Conservation (phyloP, 2,329 filamentous ascomycete genomes). For the Diaporthe vexans region DNA sequence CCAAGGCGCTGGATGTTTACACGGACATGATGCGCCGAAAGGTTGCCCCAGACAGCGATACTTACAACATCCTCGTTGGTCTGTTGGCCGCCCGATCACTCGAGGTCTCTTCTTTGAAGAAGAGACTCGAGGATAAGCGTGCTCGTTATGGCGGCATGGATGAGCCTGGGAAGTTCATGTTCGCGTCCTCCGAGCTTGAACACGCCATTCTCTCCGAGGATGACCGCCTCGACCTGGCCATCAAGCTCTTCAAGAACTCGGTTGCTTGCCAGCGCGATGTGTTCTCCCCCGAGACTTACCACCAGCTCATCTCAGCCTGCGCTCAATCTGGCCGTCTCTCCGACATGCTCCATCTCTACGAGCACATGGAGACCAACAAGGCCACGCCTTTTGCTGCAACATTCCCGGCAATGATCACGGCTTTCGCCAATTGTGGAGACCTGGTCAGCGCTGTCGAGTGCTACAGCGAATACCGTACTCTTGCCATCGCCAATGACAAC, state of each 20-base stretch:
- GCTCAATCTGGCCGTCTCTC: constrained; percentile 84
- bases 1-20: constrained; percentile 94
- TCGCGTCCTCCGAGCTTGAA: constrained; percentile 89
- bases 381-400: constrained; percentile 83
- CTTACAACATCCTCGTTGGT: constrained; percentile 89
- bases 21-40: constrained; percentile 93
- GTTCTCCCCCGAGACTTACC: constrained; percentile 87
- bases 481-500: constrained; percentile 87
- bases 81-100: constrained; percentile 85
- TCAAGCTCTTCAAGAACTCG: constrained; percentile 88
- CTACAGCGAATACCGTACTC: constrained; percentile 92
- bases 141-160: constrained; percentile 88
- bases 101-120: constrained; percentile 81
- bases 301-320: constrained; percentile 87
- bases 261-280: constrained; percentile 71
- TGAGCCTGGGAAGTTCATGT: constrained; percentile 86
- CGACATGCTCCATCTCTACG: constrained; percentile 92
- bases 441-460: constrained; percentile 90
- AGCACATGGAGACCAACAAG: constrained; percentile 87
- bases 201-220: constrained; percentile 89
- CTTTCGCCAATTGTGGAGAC: constrained; percentile 86
- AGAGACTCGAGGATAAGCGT: constrained; percentile 84
- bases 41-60: constrained; percentile 84
- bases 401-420: constrained; percentile 95
- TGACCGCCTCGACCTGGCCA: constrained; percentile 85